Conservation (phyloP, 371 early-diverging fungal genomes). For the Nematocida sp. region DNA sequence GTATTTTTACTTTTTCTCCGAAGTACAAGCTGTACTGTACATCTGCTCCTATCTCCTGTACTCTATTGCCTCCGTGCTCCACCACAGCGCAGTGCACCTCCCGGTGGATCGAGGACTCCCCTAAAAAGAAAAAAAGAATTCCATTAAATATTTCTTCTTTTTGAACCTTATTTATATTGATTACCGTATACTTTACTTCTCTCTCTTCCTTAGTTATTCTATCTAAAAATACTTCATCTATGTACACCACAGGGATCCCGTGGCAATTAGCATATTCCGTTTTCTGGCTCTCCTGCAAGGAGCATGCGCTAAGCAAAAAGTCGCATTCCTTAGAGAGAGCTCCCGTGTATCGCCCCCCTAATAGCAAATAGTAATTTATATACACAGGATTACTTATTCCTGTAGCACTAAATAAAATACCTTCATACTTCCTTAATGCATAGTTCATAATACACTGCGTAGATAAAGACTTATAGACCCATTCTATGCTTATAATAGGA, state of each 20-base stretch:
- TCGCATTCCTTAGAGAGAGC: conserved; percentile 54
- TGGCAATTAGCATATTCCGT: conserved; percentile 59
- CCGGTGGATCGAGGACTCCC: conserved; percentile 54
- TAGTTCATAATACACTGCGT: conserved; percentile 38
- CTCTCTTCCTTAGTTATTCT: conserved; percentile 40
- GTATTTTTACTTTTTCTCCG: conserved; percentile 2
- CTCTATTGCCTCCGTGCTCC: conserved; percentile 62
- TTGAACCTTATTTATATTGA: not conserved
- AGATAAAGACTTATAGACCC: conserved; percentile 55
- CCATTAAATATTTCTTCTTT: conserved; percentile 59
- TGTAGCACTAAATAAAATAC: conserved; percentile 59
- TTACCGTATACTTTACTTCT: conserved; percentile 23
- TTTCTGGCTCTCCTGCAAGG: conserved; percentile 13
- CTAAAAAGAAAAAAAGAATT: conserved; percentile 61
- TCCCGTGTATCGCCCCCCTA: conserved; percentile 55
- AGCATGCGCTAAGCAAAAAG: conserved; percentile 57
- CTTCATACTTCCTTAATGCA: conserved; percentile 57
- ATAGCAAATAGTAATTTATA: conserved; percentile 63
- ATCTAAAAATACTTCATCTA: conserved; percentile 58
- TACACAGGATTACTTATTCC: conserved; percentile 59
- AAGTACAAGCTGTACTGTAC: conserved; percentile 59
- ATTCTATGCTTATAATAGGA: conserved; percentile 59
- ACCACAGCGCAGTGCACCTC: conserved; percentile 60
- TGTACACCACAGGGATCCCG: conserved; percentile 61
- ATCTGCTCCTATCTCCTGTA: conserved; percentile 48